Evolutionary conservation across 2,329 filamentous ascomycete genomes (phyloP), one percentile per base, ranked within the genome.

Genomic region (Penicillium sp.): DNA sequence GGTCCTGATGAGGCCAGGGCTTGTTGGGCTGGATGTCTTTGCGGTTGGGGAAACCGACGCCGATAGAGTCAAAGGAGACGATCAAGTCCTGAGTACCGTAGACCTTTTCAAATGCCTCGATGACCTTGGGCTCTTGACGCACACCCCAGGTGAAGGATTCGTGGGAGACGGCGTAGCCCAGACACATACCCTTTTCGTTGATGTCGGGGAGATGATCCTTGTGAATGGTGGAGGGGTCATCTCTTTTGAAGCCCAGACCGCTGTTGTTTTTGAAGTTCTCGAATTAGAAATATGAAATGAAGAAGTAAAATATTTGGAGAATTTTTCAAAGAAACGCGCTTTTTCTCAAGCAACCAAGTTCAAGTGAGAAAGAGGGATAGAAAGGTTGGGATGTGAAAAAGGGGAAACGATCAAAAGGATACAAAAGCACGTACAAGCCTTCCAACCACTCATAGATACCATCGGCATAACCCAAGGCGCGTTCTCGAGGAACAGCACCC

Each of bases 61-160:
- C 75, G 47, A 75, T 62, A 4, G 69, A 70, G 49, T 77, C 75
- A 50, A 76, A 77, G 0, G 74, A 76, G 1, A 76, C 75, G n/a
- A 77, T 66, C n/a, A 77, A 59, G 44, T 77, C 73, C 39, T 70
- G 56, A 0, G 71, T 73, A 11, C 64, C 66, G 49, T 70, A 76
- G 3, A 76, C 66, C 56, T 71, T 72, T 51, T 70, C 73, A 45
- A 77, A 77, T 1, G 73, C 64, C 1, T 59, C 62, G 11, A 76
- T 61, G 0, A 77, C 71, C 2, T 70, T 73, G 8, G 71, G 70
- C 59, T 77, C 75, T 4, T 65, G 62, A 9, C 73, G 69, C 8
- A 76, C 65, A 7, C 65, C 66, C 74, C 75, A 77, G 2, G 71
- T 69, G 49, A 76, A 77, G 46, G 72, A 66, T 52, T 77, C 75